phyloP scores from a whole-genome alignment of 768 basidiomycete species.

The Gymnopilus junonius region DNA sequence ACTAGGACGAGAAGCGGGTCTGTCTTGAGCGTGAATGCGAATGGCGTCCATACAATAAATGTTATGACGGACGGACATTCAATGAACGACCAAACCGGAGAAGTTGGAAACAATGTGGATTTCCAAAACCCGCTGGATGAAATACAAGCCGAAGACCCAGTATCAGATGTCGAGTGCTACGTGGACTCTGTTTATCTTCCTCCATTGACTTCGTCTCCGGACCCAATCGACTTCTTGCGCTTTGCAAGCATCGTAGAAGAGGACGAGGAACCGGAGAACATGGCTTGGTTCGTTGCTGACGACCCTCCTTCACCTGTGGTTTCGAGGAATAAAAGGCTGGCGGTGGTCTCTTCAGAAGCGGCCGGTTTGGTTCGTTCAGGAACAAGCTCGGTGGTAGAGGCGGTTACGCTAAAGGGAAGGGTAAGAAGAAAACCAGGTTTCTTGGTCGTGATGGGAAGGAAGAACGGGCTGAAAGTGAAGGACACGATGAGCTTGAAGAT shows the following conservation, averaged over 20 bases:
- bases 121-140: slow-evolving; percentile 35
- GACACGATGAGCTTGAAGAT: slow-evolving; percentile 13
- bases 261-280: slow-evolving; percentile 17
- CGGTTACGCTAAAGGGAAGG: slow-evolving; percentile 10
- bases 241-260: slow-evolving; percentile 20
- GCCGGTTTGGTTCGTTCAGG: neutral
- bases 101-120: slow-evolving; percentile 24
- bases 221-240: slow-evolving; percentile 29
- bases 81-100: neutral
- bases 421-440: slow-evolving; percentile 19
- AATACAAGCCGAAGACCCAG: slow-evolving; percentile 21
- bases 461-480: slow-evolving; percentile 13
- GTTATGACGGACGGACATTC: too few species aligned
- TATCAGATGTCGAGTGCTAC: slow-evolving; percentile 19
- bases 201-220: slow-evolving; percentile 23
- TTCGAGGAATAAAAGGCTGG: slow-evolving; percentile 19
- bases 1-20: slow-evolving; percentile 18
- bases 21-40: neutral
- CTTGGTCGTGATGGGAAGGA: slow-evolving; percentile 12
- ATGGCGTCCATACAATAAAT: neutral
- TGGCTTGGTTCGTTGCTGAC: slow-evolving; percentile 38
- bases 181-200: slow-evolving; percentile 26
- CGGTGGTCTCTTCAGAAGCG: slow-evolving; percentile 9
- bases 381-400: neutral
- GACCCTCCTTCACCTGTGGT: slow-evolving; percentile 41